Evolutionary conservation across 176 grass and related monocot genomes (phyloP).

Genomic region (Eragrostis nindensis): DNA sequence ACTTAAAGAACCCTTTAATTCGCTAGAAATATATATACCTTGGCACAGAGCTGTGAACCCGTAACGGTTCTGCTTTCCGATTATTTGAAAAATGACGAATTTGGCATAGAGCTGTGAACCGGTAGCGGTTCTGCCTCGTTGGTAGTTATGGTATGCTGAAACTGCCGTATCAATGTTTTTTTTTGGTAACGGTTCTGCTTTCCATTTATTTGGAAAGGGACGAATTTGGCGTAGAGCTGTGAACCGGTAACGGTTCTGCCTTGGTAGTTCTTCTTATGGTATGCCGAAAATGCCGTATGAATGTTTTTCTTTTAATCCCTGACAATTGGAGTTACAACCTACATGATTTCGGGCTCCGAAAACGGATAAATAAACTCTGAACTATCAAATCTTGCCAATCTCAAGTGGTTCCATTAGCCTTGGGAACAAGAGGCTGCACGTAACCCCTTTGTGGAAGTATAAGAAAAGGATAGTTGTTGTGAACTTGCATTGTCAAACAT

Average conservation of each 20-base stretch:
- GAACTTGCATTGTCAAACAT: not conserved
- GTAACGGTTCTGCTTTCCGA: too few species aligned
- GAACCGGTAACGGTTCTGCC: too few species aligned
- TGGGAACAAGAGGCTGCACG: not conserved
- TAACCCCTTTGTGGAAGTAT: not conserved
- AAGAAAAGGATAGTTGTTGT: not conserved
- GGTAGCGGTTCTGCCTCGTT: too few species aligned
- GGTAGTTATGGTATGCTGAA: too few species aligned
- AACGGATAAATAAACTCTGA: not conserved
- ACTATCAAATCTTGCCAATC: not conserved
- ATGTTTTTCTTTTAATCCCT: not conserved
- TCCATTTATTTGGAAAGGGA: not conserved
- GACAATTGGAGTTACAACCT: not conserved
- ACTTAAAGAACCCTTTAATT: not conserved
- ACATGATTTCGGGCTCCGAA: not conserved
- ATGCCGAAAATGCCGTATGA: not conserved
- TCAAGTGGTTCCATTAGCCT: not conserved
- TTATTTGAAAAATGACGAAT: too few species aligned
- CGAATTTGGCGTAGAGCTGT: too few species aligned
- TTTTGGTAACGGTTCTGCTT: not conserved
- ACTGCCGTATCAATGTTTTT: too few species aligned
- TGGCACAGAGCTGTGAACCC: not conserved
- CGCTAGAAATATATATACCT: not conserved
- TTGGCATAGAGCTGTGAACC: not conserved
- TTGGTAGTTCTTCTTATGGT: not conserved